These are phyloP conservation scores for Debaryomyces subglobosus DNA, from an alignment of 1,139 yeast species.

Conservation along the genomic window DNA sequence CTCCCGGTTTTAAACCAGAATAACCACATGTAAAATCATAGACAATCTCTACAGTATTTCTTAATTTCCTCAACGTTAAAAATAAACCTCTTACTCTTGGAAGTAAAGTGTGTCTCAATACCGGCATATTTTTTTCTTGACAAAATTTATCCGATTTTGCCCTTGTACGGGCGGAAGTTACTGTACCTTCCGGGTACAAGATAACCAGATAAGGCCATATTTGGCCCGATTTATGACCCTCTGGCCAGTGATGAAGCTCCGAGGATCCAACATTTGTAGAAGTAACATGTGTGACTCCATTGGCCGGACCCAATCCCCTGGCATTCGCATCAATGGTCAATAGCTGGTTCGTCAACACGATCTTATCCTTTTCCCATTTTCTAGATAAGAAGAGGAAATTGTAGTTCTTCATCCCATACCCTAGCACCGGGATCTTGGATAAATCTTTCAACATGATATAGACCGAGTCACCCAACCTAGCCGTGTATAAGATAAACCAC, in stretches of 20 bases:
- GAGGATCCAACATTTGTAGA: constrained; percentile 25
- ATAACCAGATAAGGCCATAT: constrained; percentile 58
- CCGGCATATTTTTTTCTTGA: constrained; percentile 47
- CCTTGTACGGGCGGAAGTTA: constrained; percentile 68
- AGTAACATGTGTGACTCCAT: constrained; percentile 43
- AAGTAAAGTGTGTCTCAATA: constrained; percentile 64
- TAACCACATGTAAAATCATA: constrained; percentile 88
- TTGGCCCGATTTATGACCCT: constrained; percentile 31
- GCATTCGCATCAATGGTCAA: constrained; percentile 57
- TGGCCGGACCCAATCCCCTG: constrained; percentile 54
- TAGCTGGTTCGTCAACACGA: constrained; percentile 58
- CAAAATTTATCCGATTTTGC: constrained; percentile 61
- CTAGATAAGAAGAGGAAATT: constrained; percentile 80
- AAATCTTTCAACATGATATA: constrained; percentile 82
- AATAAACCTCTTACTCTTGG: constrained; percentile 86
- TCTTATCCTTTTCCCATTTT: constrained; percentile 80
- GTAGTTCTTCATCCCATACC: constrained; percentile 84
- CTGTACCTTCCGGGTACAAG: constrained; percentile 95
- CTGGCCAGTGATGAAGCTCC: constrained; percentile 39
- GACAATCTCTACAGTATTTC: constrained; percentile 62
- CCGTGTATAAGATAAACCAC: constrained; percentile 85
- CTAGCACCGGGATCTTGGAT: constrained; percentile 72
- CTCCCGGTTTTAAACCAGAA: constrained; percentile 61
- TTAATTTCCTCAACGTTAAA: constrained; percentile 61
- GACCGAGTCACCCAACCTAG: constrained; percentile 62